Evolutionary conservation across 1,284 basidiomycete genomes (phyloP).

Genomic region (Sphagnurus paluster): DNA sequence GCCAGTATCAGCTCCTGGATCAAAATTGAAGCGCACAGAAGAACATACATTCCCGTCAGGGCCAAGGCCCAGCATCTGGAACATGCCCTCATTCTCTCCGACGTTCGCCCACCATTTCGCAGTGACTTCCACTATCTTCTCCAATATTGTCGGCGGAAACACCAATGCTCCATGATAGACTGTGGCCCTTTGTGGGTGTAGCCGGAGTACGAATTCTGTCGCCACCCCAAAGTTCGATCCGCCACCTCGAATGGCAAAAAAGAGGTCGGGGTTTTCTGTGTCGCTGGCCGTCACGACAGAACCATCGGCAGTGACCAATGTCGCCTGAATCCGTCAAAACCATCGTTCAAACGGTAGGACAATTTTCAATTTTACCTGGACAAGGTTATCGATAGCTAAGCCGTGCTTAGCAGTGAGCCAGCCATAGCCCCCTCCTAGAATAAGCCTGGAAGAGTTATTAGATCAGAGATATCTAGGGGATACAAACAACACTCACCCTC

Average conservation of each 20-base stretch:
- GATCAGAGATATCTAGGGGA: background rate
- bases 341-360: background rate
- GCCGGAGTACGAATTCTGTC: constrained; percentile 52
- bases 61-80: constrained; percentile 32
- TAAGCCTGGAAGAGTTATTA: constrained; percentile 34
- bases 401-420: constrained; percentile 52
- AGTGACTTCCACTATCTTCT: constrained; percentile 37
- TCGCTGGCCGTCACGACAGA: constrained; percentile 42
- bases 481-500: constrained; percentile 35
- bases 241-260: constrained; percentile 58
- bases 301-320: constrained; percentile 53
- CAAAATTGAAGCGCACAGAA: background rate
- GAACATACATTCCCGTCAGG: constrained; percentile 26
- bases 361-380: constrained; percentile 31
- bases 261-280: constrained; percentile 49
- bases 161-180: constrained; percentile 42
- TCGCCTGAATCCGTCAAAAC: constrained; percentile 37
- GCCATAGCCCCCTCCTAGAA: constrained; percentile 61
- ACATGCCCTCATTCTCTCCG: constrained; percentile 36
- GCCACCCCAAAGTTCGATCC: constrained; percentile 61
- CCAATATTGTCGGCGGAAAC: constrained; percentile 32
- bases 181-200: constrained; percentile 40
- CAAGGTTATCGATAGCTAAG: constrained; percentile 56
- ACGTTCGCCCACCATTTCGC: constrained; percentile 31
- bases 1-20: background rate